A percentile compares a stretch with the other conserved stretches of the same genome.
Evolutionary conservation across 1,284 basidiomycete species (phyloP).

Genomic region (Trametes sp.): DNA sequence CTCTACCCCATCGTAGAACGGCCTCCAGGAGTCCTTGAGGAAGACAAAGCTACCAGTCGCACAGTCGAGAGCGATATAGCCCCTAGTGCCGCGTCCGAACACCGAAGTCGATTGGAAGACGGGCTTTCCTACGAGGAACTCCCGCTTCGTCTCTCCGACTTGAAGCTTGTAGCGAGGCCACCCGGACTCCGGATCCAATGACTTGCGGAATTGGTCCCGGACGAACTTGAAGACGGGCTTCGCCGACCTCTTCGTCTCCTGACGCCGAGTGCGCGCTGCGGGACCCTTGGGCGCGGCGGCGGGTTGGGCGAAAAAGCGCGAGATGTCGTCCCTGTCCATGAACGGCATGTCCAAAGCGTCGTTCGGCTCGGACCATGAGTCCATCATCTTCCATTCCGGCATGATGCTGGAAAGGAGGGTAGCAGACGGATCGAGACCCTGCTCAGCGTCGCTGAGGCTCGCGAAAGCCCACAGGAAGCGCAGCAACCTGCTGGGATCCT

Average conservation of each 20-base stretch:
- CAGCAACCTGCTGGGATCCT: not conserved
- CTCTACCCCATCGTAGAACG: not conserved
- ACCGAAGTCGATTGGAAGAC: not conserved
- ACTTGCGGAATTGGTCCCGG: not conserved
- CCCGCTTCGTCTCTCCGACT: not conserved
- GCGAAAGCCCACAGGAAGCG: not conserved
- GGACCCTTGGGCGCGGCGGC: not conserved
- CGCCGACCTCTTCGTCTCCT: no score
- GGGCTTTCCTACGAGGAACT: no score
- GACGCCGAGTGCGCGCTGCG: not conserved
- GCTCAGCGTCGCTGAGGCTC: not conserved
- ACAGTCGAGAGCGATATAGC: constrained; percentile 13
- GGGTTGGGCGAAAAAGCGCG: not conserved
- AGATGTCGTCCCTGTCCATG: not conserved
- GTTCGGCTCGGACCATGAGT: not conserved
- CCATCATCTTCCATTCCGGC: not conserved
- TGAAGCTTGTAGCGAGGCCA: not conserved
- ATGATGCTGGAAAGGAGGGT: not conserved
- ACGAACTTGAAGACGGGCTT: not conserved
- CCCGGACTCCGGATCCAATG: not conserved
- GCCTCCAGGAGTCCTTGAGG: constrained; percentile 24
- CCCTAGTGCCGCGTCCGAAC: constrained; percentile 17
- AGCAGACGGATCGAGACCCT: not conserved
- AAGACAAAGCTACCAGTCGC: constrained; percentile 4
- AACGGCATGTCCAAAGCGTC: not conserved